Evolutionary conservation across 345 rosid species (phyloP).

Genomic region (Leavenworthia alabamica): DNA sequence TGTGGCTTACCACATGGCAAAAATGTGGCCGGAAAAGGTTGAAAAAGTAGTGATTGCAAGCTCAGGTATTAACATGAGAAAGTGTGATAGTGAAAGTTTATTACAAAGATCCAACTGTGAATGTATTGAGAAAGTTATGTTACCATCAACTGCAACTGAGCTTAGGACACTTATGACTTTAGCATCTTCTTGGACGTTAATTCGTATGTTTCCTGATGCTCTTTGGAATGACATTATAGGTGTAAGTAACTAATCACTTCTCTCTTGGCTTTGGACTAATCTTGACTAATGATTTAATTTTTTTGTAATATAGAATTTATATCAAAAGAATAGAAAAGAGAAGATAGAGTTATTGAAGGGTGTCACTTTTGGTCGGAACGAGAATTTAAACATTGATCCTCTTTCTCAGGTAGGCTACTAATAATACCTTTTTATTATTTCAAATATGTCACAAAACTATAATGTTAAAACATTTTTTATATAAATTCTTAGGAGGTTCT

Average conservation of each 20-base stretch:
- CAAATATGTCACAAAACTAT: neutral
- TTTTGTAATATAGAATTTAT: slow-evolving; percentile 40
- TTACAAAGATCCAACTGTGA: slow-evolving; percentile 43
- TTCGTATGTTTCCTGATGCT: slow-evolving; percentile 49
- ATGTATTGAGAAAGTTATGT: slow-evolving; percentile 51
- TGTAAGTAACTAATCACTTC: slow-evolving; percentile 36
- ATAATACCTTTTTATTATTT: neutral
- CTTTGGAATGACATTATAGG: slow-evolving; percentile 48
- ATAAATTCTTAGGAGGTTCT: slow-evolving; percentile 49
- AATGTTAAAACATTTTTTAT: neutral
- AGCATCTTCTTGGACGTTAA: slow-evolving; percentile 30
- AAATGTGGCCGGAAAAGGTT: slow-evolving; percentile 59
- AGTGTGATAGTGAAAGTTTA: slow-evolving; percentile 43
- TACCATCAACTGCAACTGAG: slow-evolving; percentile 58
- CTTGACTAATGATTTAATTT: neutral
- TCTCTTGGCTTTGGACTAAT: neutral
- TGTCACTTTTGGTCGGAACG: slow-evolving; percentile 43
- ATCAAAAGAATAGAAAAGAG: slow-evolving; percentile 54
- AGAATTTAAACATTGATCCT: slow-evolving; percentile 39
- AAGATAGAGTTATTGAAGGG: slow-evolving; percentile 68
- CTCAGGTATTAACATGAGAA: slow-evolving; percentile 62
- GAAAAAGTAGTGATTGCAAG: slow-evolving; percentile 82
- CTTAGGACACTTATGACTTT: slow-evolving; percentile 47
- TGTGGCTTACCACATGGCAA: slow-evolving; percentile 77
- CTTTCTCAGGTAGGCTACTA: slow-evolving; percentile 57